Percentiles rank a stretch among this genome's conserved stretches.
These are phyloP conservation scores for Trichophyton benhamiae DNA, from an alignment of 2,329 filamentous ascomycete genomes.

Conservation along the genomic window DNA sequence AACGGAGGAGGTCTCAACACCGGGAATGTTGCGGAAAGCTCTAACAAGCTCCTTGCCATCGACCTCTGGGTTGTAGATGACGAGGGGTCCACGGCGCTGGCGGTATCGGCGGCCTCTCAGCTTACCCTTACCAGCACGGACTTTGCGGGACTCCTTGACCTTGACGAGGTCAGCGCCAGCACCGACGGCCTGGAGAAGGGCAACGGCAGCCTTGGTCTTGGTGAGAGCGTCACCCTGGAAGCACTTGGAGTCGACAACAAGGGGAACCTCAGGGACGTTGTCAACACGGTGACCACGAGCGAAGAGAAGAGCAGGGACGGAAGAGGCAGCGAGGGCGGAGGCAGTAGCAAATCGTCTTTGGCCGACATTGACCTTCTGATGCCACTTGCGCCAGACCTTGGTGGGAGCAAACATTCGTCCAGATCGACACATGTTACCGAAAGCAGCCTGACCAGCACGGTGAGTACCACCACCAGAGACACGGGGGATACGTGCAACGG, in stretches of 20 bases:
- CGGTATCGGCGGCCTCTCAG: conserved; percentile 89
- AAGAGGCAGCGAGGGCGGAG: conserved; percentile 92
- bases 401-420: conserved; percentile 99
- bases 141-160: conserved; percentile 92
- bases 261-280: conserved; percentile 86
- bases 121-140: conserved; percentile 98
- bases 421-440: conserved; percentile 99
- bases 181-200: conserved; percentile 81
- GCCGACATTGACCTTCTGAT: conserved; percentile 98
- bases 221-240: conserved; percentile 67
- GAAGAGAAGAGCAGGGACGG: conserved; percentile 84
- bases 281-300: conserved; percentile 95
- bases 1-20: conserved; percentile 92
- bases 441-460: conserved; percentile 98
- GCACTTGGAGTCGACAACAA: conserved; percentile 83
- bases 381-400: conserved; percentile 99
- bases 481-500: conserved; percentile 99
- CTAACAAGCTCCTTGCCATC: conserved; percentile 89
- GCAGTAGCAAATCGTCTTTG: conserved; percentile 98
- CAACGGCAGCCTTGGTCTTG: conserved; percentile 80
- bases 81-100: conserved; percentile 93
- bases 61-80: conserved; percentile 91
- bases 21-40: conserved; percentile 97
- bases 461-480: conserved; percentile 99
- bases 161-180: conserved; percentile 85